Percentiles rank a stretch among this genome's conserved stretches.
These are phyloP conservation scores for Cadophora malorum DNA, from an alignment of 2,329 filamentous ascomycete species.

Conservation along the genomic window DNA sequence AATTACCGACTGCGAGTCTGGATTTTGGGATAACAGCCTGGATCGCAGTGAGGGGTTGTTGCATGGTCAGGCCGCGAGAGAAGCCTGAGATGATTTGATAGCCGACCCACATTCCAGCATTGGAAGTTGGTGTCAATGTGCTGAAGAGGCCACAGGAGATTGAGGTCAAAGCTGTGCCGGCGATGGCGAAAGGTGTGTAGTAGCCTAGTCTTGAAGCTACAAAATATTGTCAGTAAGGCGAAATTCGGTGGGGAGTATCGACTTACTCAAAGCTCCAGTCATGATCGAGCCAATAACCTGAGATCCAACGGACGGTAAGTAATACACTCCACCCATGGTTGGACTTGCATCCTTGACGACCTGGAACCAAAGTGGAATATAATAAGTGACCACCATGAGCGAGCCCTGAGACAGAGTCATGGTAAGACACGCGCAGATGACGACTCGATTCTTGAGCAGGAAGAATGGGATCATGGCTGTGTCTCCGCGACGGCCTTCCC, in stretches of 20 bases:
- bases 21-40: conserved; percentile 43
- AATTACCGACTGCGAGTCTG: conserved; percentile 45
- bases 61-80: conserved; percentile 35
- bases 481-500: conserved; percentile 37
- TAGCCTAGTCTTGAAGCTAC: conserved; percentile 43
- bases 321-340: conserved; percentile 39
- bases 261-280: conserved; percentile 35
- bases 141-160: conserved; percentile 47
- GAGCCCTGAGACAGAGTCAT: conserved; percentile 22
- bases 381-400: conserved; percentile 33
- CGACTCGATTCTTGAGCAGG: conserved; percentile 34
- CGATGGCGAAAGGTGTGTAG: conserved; percentile 44
- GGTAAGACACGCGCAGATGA: conserved; percentile 30
- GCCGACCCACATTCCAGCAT: conserved; percentile 33
- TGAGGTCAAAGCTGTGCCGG: conserved; percentile 42
- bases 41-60: conserved; percentile 44
- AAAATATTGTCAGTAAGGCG: conserved; percentile 14
- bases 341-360: conserved; percentile 39
- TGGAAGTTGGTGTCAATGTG: conserved; percentile 38
- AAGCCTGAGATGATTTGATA: conserved; percentile 40
- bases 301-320: conserved; percentile 36
- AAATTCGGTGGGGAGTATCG: too few species aligned
- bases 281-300: conserved; percentile 32
- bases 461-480: conserved; percentile 38
- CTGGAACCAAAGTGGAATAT: conserved; percentile 46